Evolutionary conservation across 805 yeast species (phyloP).

Genomic region (Myxozyma sirexii): DNA sequence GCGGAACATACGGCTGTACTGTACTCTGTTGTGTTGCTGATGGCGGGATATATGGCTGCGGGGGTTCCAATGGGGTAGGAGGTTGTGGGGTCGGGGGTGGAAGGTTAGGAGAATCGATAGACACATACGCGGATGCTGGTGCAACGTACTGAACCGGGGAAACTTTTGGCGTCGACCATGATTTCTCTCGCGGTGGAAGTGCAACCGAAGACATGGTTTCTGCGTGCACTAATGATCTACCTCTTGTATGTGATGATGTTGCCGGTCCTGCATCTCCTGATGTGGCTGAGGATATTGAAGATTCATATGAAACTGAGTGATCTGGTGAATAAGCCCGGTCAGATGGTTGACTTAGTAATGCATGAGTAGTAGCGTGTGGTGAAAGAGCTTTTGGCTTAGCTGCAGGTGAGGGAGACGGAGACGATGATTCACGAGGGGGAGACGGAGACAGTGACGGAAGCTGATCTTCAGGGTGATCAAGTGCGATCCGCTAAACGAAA

Average conservation of each 20-base stretch:
- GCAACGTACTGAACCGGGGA: neutral
- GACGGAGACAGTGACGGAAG: neutral
- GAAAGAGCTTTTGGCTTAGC: neutral
- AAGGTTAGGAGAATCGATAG: no score
- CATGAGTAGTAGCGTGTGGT: neutral
- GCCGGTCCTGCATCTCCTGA: neutral
- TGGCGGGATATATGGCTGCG: conserved; percentile 3
- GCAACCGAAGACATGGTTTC: neutral
- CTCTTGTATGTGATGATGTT: neutral
- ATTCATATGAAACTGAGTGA: no score
- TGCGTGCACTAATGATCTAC: neutral
- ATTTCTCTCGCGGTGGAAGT: neutral
- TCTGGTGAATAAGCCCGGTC: no score
- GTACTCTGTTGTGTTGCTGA: neutral
- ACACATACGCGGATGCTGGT: neutral
- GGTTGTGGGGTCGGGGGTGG: neutral
- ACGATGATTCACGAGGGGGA: neutral
- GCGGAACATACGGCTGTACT: neutral
- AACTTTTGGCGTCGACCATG: neutral
- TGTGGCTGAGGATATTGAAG: neutral
- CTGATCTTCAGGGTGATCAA: neutral
- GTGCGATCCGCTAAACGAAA: neutral
- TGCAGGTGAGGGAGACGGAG: neutral
- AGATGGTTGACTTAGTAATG: no score
- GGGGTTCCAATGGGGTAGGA: neutral